phyloP scores from a whole-genome alignment of 352 stramenopile species.

The Phytophthora citricola region DNA sequence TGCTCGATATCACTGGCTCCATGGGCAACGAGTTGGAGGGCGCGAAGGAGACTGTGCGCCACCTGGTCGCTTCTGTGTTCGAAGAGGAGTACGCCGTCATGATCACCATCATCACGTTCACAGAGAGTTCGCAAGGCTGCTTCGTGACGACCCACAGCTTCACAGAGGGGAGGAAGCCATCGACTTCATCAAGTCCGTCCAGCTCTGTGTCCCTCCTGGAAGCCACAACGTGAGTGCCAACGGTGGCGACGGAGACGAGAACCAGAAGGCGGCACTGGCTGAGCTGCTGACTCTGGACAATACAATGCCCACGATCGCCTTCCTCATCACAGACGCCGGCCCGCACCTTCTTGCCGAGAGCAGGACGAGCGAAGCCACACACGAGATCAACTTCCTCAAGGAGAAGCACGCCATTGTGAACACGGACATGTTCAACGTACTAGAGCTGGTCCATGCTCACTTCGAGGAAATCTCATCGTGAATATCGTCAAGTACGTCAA shows the following conservation, averaged over 20 bases:
- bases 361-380: constrained; percentile 41
- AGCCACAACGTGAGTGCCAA: constrained; percentile 41
- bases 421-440: constrained; percentile 62
- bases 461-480: constrained; percentile 63
- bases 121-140: constrained; percentile 53
- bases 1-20: constrained; percentile 80
- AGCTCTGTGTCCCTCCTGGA: constrained; percentile 54
- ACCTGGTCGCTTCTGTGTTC: constrained; percentile 59
- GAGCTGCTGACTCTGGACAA: constrained; percentile 59
- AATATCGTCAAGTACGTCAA: constrained; percentile 74
- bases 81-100: constrained; percentile 60
- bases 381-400: constrained; percentile 56
- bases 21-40: constrained; percentile 64
- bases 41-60: constrained; percentile 61
- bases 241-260: constrained; percentile 68
- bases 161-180: constrained; percentile 50
- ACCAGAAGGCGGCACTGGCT: constrained; percentile 70
- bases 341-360: constrained; percentile 53
- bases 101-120: constrained; percentile 83
- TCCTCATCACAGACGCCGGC: constrained; percentile 70
- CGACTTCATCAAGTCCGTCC: constrained; percentile 48
- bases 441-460: constrained; percentile 52
- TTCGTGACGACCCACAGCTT: constrained; percentile 74
- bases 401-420: constrained; percentile 51
- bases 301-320: constrained; percentile 62